phyloP scores from a whole-genome alignment of 1,139 yeast species.

The Taphrina communis region DNA sequence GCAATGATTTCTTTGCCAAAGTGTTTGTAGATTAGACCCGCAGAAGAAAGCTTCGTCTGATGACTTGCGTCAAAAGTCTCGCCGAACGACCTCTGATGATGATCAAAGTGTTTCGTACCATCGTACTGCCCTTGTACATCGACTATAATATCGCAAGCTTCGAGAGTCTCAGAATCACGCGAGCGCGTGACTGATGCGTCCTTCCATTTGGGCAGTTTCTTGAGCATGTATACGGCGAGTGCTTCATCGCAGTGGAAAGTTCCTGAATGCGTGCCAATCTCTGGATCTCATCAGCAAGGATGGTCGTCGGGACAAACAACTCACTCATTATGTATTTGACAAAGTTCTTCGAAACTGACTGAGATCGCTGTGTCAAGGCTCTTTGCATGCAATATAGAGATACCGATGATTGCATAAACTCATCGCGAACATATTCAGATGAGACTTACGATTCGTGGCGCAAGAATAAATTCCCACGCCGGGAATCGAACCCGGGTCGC shows the following conservation, averaged over 20 bases:
- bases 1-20: constrained; percentile 81
- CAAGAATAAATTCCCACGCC: constrained; percentile 27
- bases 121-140: constrained; percentile 97
- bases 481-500: constrained; percentile 40
- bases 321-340: background rate
- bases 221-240: constrained; percentile 88
- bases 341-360: background rate
- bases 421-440: background rate
- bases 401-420: background rate
- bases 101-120: constrained; percentile 85
- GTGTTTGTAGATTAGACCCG: constrained; percentile 85
- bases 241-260: constrained; percentile 97
- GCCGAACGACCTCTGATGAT: constrained; percentile 85
- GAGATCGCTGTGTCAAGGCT: background rate
- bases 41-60: constrained; percentile 82
- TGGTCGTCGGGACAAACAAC: background rate
- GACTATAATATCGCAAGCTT: constrained; percentile 85
- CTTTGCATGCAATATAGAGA: background rate
- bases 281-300: background rate
- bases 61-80: constrained; percentile 63
- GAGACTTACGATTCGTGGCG: background rate
- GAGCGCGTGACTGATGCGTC: constrained; percentile 77
- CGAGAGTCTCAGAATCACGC: constrained; percentile 82
- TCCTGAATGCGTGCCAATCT: constrained; percentile 60
- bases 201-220: constrained; percentile 69